Evolutionary conservation across 352 stramenopile genomes (phyloP), one percentile per base, ranked within the genome.

Genomic region (Elongisporangium anandrum): DNA sequence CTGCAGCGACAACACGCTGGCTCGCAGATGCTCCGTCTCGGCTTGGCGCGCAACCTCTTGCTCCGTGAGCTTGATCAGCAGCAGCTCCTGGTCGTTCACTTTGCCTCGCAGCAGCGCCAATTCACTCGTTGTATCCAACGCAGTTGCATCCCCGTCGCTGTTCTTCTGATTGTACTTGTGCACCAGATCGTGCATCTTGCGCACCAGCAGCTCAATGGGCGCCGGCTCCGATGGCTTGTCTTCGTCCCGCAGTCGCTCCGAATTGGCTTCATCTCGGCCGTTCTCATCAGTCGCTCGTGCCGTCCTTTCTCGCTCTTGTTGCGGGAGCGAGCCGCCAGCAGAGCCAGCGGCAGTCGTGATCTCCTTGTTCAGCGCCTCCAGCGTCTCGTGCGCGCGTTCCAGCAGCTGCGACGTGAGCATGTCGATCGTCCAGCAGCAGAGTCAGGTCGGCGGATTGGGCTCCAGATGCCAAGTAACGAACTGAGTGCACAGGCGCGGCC

Each of bases 1-100:
- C 56, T 91, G 81, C 6, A 91, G 65, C 8, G 81, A 80, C 38
- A 91, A 45, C 17, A 91, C 79, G 50, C 79, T 88, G 60, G 68
- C 77, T 39, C 79, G 77, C 59, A 91, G 63, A 53, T 77, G 76
- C 13, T 87, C 77, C 7, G 66, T 68, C 29, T 91, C 81, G 0
- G 54, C 55, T 21, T 78, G 69, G 0, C 68, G 64, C 15, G 57
- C 16, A 3, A 59, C 51, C 12, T 88, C 78, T 20, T 72, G 60
- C 16, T 81, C 57, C 2, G 60, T 50, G 13, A 89, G 50, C 23
- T 77, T 50, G n/a, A 63, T 48, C 10, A 71, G 59, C 50, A 72
- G 50, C 5, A 51, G 52, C 26, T 70, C 67, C 26, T 86, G 79
- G 0, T 68, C 54, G 1, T 50, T 24, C 10, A 89, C 52, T 20